phyloP scores from a whole-genome alignment of 495 filamentous ascomycete species.

The Pyrenula massariospora region DNA sequence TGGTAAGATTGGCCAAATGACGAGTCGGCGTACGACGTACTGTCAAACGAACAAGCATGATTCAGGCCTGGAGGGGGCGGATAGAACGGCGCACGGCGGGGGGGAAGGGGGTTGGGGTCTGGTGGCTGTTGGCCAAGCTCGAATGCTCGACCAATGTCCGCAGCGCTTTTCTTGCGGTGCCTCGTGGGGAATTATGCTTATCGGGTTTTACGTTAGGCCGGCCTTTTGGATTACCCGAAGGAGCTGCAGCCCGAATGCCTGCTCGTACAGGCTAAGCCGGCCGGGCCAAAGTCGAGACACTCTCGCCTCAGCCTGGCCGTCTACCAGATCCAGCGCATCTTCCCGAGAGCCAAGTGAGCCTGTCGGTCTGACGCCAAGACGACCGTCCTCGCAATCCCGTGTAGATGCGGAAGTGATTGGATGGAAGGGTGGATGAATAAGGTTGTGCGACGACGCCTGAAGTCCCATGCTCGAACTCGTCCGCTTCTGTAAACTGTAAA shows the following conservation, averaged over 20 bases:
- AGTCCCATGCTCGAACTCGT: too few relatives aligned
- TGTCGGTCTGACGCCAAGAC: not conserved
- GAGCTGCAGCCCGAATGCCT: not conserved
- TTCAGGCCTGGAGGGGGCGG: not conserved
- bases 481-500: too few relatives aligned
- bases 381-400: not conserved
- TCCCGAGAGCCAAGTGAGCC: not conserved
- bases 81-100: not conserved
- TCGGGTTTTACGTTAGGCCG: conserved; percentile 76
- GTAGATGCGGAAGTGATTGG: too few relatives aligned
- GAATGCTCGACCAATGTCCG: too few relatives aligned
- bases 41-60: too few relatives aligned
- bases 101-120: not conserved
- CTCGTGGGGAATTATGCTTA: conserved; percentile 58
- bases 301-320: too few relatives aligned
- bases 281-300: too few relatives aligned
- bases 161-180: not conserved
- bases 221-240: conserved; percentile 54
- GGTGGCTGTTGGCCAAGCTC: not conserved
- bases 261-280: not conserved
- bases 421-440: not conserved
- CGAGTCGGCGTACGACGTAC: too few relatives aligned
- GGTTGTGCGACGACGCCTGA: not conserved
- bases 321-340: not conserved
- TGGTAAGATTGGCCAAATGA: too few relatives aligned